Evolutionary conservation across 2,329 filamentous ascomycete genomes (phyloP).

Genomic region (Didymella pomorum): DNA sequence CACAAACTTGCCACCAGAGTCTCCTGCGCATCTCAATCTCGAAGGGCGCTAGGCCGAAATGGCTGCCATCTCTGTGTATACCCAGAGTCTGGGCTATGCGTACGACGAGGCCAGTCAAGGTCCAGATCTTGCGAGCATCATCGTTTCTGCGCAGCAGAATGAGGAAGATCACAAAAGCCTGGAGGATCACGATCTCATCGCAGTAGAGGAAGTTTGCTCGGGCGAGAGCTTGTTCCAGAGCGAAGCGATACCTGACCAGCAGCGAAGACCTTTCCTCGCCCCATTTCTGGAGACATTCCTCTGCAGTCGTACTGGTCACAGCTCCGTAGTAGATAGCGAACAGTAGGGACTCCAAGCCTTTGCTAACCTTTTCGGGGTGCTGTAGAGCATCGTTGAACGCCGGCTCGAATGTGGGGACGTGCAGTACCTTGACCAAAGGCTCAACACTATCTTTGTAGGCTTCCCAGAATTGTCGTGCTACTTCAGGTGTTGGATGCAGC

Average conservation of each 20-base stretch:
- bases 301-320: constrained; percentile 59
- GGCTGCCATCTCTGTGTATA: constrained; percentile 66
- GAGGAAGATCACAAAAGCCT: constrained; percentile 69
- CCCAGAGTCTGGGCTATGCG: constrained; percentile 68
- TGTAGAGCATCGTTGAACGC: constrained; percentile 68
- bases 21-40: constrained; percentile 67
- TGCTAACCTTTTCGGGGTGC: constrained; percentile 66
- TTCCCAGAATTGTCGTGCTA: constrained; percentile 72
- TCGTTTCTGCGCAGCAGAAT: constrained; percentile 63
- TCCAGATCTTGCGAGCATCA: constrained; percentile 63
- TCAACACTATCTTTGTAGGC: constrained; percentile 78
- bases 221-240: constrained; percentile 69
- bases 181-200: constrained; percentile 68
- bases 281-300: constrained; percentile 59
- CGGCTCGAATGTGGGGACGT: constrained; percentile 71
- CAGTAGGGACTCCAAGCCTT: constrained; percentile 65
- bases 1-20: constrained; percentile 67
- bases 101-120: constrained; percentile 65
- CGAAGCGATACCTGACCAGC: constrained; percentile 67
- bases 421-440: constrained; percentile 74
- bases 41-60: constrained; percentile 65
- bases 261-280: constrained; percentile 61
- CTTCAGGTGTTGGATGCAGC: constrained; percentile 69
- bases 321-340: constrained; percentile 70
- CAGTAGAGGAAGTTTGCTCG: constrained; percentile 69